Evolutionary conservation across 2,329 filamentous ascomycete species (phyloP).

Genomic region (Penicillium polonicum): DNA sequence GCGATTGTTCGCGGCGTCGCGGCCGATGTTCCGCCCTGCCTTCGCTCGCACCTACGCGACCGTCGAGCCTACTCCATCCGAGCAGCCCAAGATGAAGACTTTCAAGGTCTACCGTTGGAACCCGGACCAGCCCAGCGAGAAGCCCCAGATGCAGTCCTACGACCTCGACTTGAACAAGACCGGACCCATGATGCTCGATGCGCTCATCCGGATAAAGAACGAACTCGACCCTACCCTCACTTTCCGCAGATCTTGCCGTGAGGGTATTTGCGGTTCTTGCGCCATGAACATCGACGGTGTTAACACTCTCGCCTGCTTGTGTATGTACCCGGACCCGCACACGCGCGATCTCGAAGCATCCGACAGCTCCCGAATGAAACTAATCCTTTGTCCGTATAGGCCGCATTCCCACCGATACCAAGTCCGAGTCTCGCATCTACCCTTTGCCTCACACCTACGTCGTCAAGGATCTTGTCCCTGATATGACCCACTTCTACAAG

Average conservation of each 20-base stretch:
- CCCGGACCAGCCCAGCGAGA: slow-evolving; percentile 84
- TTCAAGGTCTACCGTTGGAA: slow-evolving; percentile 99
- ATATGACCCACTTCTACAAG: slow-evolving; percentile 99
- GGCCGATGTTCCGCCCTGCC: slow-evolving; percentile 44
- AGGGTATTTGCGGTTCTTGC: slow-evolving; percentile 97
- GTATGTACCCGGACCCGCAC: slow-evolving; percentile 58
- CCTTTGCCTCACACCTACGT: slow-evolving; percentile 98
- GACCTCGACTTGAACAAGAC: slow-evolving; percentile 98
- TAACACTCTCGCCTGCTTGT: slow-evolving; percentile 95
- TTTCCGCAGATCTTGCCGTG: slow-evolving; percentile 91
- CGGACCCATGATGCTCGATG: slow-evolving; percentile 96
- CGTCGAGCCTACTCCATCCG: slow-evolving; percentile 57
- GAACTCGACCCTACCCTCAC: slow-evolving; percentile 95
- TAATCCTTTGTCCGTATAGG: slow-evolving; percentile 53
- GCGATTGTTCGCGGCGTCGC: slow-evolving; percentile 45
- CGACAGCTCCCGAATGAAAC: not conserved
- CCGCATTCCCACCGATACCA: slow-evolving; percentile 83
- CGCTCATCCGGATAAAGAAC: slow-evolving; percentile 97
- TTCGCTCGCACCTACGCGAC: slow-evolving; percentile 50
- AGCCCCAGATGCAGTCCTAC: slow-evolving; percentile 95
- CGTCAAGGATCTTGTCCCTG: slow-evolving; percentile 97
- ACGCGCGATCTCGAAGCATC: not conserved
- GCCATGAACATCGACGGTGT: slow-evolving; percentile 99
- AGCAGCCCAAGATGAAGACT: slow-evolving; percentile 72
- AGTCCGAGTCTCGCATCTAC: slow-evolving; percentile 88